Base-by-base conservation (phyloP, 768 basidiomycete genomes). In the Pleurotus tuber-regium region DNA sequence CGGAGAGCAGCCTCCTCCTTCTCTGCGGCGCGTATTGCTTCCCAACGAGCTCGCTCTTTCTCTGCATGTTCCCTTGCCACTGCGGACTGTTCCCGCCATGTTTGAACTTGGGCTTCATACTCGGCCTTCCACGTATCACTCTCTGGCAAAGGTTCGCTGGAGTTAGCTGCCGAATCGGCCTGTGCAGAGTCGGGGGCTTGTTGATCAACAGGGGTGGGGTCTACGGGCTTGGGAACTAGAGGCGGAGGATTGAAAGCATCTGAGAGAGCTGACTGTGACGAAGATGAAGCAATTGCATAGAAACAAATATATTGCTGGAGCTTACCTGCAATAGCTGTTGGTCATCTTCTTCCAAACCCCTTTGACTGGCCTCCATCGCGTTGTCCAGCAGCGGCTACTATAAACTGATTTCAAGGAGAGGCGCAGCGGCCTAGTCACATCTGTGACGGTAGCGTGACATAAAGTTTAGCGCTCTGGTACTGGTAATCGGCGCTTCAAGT, bases 1-100 rank as follows among this genome's bases (percentile, higher is more conserved):
- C 66, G 72, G 35, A 67, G 70, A 24, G 68, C 68, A 8, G 66
- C 67, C 59, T 72, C 68, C 55, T 72, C 66, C 46, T 70, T 71
- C 66, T 87, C 84, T 28, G 71, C 71, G 26, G 72, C 75, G 35
- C 90, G 79, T 42, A 86, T 71, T 12, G 72, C 70, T 63, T 88
- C 89, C 88, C 87, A 92, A 55, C 76, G 74, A 36, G 76, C 76
- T 8, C 89, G 85, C 65, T 84, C 81, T 54, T 74, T 76, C 70
- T 90, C 89, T 7, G 89, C 86, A 63, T 85, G 89, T 62, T 80
- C 73, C 46, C 89, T 84, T 38, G 83, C 84, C 54, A 80, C 79
- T 25, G 88, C 84, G 31, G 84, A 86, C 59, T 83, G 80, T 19
- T 79, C 78, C 33, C 84, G 84, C 91, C 90, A 93, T 50, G 74